Evolutionary conservation across 768 basidiomycete species (phyloP), one percentile per base, ranked within the genome.

Genomic region (Psilocybe sp.): DNA sequence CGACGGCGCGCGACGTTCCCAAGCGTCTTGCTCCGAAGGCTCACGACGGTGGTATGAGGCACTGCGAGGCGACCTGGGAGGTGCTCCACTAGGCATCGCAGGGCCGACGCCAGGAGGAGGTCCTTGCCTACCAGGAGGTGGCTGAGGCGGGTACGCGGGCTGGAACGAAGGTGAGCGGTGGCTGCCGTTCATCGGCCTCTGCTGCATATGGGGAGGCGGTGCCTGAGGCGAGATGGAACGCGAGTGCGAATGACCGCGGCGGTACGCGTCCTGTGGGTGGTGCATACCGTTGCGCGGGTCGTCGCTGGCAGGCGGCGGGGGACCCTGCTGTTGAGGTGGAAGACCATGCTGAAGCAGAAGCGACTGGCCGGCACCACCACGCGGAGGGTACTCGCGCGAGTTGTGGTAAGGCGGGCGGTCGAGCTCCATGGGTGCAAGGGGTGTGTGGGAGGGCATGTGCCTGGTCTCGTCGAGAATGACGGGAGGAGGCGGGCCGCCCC

Each of bases 401-500:
- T 48, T 57, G 36, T 78, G 80, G 50, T 75, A 68, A 51, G 72
- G 71, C 18, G 80, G 79, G 5, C 81, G 75, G 46, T 87, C 85
- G 7, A 87, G 76, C 12, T 82, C 81, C 89, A 92, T 92, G 0
- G 89, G 89, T 5, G 89, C 89, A 18, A 92, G 73, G 2, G 79
- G 85, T 0, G 86, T 80, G 53, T 88, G 87, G 3, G 81, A 79
- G 8, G 80, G 78, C 0, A 73, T 62, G 47, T 88, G 87, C n/a
- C 86, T 78, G 7, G 73, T 73, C 58, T 92, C 90, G 52, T 91
- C 89, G 8, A 92, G 68, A 45, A 88, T 77, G 36, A 92, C 85
- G 10, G 90, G 89, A 5, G 90, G 89, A 0, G 89, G 90, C 2
- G 88, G 86, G 2, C 89, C 87, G 32, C 89, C 89, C 53, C 90